Base-by-base conservation (phyloP, 2,329 filamentous ascomycete species). In the Zelopaecilomyces penicillatus region DNA sequence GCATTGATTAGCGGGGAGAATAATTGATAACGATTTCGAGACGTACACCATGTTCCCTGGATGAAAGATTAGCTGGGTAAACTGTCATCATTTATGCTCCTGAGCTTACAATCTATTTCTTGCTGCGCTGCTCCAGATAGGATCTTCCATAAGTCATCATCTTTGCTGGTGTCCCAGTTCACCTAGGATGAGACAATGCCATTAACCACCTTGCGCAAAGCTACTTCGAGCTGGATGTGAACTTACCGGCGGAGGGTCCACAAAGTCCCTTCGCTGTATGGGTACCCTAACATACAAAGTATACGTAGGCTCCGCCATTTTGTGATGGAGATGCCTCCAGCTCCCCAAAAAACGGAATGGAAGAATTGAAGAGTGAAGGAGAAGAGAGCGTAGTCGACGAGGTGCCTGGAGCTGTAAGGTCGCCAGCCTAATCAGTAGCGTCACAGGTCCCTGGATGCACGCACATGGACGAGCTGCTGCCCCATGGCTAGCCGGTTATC, bases 261-360 rank as follows among this genome's bases (percentile, higher is more conserved):
- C 78, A 67, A 98, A 98, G 57, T 86, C 81, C 35, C 85, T 85
- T 45, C 93, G 79, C 32, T 84, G 79, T 58, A 95, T 94, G 27
- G 93, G 93, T n/a, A 97, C 76, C 50, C 90, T 78, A 51, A 98
- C 79, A 57, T 95, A 87, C 48, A 95, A 82, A 10, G 87, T 95
- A 62, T 79, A 82, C 32, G 64, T 71, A 37, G 75, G 73, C 43
- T 79, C 74, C 66, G 77, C 51, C 65, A 69, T 70, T 45, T 30
- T 27, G 39, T 26, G 12, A 9, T 11, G 34, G 19, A 19, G 19
- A 19, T 19, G 19, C 19, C 19, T 19, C 19, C 7, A 31, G 19
- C 7, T 12, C 26, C n/a, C 12, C 11, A 8, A 12, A 12, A 28
- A 6, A 34, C 30, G 28, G 5, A 38, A 37, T 11, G 2, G 35